Base-by-base conservation (phyloP, 1,284 basidiomycete genomes). In the Phaffia rhodozyma region DNA sequence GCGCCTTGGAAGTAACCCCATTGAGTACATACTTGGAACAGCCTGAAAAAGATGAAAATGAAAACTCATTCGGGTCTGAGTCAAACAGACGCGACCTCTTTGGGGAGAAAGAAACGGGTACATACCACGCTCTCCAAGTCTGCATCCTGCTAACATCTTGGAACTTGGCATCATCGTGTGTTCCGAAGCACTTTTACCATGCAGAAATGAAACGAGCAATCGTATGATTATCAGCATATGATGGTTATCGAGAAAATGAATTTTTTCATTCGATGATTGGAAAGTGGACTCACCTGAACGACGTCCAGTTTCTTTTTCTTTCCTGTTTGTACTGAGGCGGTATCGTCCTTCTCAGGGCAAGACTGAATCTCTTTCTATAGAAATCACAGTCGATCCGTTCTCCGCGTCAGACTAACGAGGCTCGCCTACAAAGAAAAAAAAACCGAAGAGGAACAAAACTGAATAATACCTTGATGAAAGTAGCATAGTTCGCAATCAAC, bases 1-100 rank as follows among this genome's bases (percentile, higher is more conserved):
- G 60, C 52, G 20, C 67, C 69, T 64, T 74, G 72, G 73, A 94
- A 92, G 75, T 91, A 97, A 1, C 92, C 93, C 91, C 92, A 97
- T 71, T 93, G 84, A 0, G 87, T 92, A 77, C 91, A 61, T 52
- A 49, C 55, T 47, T 65, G 64, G 60, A 58, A 65, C 11, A 65
- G 29, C 61, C 61, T 62, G 30, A n/a, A 18, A 43, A 9, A 16
- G 34, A 32, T 11, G 13, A 0, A 9, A 52, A n/a, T 7, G 25
- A 29, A 16, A 5, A 25, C 21, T 13, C 16, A 53, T 30, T 27
- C 34, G 20, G 25, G 16, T 27, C 20, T 16, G 7, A n/a, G 18
- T 20, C 16, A 13, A 30, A 27, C 0, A 29, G 4, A 50, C 16
- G 29, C 2, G 60, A n/a, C 9, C 2, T 34, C 6, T 11, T 2